Evolutionary conservation across 495 filamentous ascomycete species (phyloP).

Genomic region (Xylaria flabelliformis): DNA sequence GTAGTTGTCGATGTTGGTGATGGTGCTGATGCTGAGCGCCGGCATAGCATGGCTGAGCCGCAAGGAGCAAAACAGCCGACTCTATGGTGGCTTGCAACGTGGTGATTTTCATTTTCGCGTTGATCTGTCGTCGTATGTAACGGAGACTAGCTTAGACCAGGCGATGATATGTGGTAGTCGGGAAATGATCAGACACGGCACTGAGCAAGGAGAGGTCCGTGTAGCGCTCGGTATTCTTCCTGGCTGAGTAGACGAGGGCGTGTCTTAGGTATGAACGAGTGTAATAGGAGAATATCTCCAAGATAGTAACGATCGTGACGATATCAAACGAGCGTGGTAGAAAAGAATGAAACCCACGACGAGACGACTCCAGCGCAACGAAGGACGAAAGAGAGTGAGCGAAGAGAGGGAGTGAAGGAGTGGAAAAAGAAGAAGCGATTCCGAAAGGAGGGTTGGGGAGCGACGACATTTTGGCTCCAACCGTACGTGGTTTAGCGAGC

Average conservation of each 20-base stretch:
- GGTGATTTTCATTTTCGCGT: slow-evolving; percentile 54
- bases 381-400: slow-evolving; percentile 13
- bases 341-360: slow-evolving; percentile 26
- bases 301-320: not conserved
- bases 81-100: slow-evolving; percentile 56
- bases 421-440: slow-evolving; percentile 10
- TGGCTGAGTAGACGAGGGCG: not conserved
- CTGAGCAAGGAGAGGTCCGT: not conserved
- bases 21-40: slow-evolving; percentile 44
- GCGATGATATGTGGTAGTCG: not conserved
- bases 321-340: slow-evolving; percentile 23
- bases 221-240: not conserved
- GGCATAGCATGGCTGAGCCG: slow-evolving; percentile 41
- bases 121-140: slow-evolving; percentile 20
- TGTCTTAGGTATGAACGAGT: slow-evolving; percentile 22
- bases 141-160: not conserved
- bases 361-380: slow-evolving; percentile 23
- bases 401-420: not conserved
- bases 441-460: slow-evolving; percentile 17
- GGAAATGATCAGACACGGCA: not conserved
- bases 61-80: slow-evolving; percentile 54
- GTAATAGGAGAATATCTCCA: slow-evolving; percentile 29
- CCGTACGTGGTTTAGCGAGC: slow-evolving; percentile 4
- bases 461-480: slow-evolving; percentile 12
- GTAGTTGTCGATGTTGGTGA: slow-evolving; percentile 43